These are phyloP conservation scores for Quercus variabilis DNA, from an alignment of 306 rosid genomes.

Conservation along the genomic window DNA sequence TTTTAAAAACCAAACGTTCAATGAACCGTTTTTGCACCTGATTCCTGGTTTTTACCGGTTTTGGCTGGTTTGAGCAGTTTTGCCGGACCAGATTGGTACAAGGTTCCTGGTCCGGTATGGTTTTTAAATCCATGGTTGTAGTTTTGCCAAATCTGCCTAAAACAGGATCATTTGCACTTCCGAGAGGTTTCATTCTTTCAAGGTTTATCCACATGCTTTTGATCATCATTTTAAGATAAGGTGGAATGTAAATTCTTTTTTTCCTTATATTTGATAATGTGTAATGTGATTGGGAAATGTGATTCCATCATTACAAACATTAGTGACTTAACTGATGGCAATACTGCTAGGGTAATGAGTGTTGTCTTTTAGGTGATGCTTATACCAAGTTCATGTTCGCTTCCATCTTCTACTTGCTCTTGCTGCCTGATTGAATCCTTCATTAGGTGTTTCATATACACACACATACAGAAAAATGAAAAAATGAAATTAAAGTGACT, in stretches of 20 bases:
- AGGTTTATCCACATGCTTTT: neutral
- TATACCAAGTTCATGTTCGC: slow-evolving; percentile 10
- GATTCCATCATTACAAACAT: neutral
- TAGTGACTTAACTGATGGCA: slow-evolving; percentile 1
- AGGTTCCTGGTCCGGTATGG: no score
- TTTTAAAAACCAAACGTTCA: no score
- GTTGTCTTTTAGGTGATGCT: slow-evolving; percentile 5
- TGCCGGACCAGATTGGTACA: no score
- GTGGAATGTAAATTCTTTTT: neutral
- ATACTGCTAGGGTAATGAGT: slow-evolving; percentile 5
- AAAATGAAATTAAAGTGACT: slow-evolving; percentile 23
- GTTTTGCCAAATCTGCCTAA: neutral
- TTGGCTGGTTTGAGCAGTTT: no score
- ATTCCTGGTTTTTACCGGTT: no score
- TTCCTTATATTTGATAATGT: neutral
- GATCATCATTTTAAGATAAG: neutral
- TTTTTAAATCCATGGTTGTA: neutral
- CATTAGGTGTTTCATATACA: neutral
- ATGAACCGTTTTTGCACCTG: no score
- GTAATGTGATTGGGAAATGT: neutral
- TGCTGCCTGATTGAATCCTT: neutral
- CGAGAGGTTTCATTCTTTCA: slow-evolving; percentile 10
- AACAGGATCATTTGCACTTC: neutral
- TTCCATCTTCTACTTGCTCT: neutral
- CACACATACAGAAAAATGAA: slow-evolving; percentile 8